Percentiles rank a stretch among this genome's conserved stretches.
phyloP scores from a whole-genome alignment of 805 yeast genomes.

The Kodamaea jinghongensis region DNA sequence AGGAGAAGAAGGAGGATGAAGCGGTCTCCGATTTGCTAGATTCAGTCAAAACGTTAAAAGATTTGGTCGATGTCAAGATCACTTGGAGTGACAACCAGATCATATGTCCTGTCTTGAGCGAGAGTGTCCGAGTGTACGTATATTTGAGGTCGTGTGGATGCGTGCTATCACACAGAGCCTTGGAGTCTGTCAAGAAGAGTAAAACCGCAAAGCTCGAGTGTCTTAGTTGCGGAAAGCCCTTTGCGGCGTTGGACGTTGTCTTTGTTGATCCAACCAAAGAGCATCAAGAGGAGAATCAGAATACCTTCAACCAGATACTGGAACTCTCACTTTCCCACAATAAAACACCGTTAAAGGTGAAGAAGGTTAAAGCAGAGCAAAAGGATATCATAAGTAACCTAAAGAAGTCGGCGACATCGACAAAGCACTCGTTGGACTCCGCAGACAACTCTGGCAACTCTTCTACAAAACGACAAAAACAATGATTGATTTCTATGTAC shows the following conservation, averaged over 20 bases:
- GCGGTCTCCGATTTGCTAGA: background rate
- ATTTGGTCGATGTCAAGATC: constrained; percentile 24
- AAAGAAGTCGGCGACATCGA: too few species aligned
- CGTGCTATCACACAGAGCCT: constrained; percentile 25
- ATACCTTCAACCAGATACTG: background rate
- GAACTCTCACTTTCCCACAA: background rate
- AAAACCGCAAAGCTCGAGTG: constrained; percentile 20
- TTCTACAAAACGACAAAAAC: too few species aligned
- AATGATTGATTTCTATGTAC: too few species aligned
- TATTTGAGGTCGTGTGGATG: constrained; percentile 42
- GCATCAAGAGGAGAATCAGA: constrained; percentile 1
- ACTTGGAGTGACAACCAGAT: constrained; percentile 19
- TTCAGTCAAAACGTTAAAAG: constrained; percentile 21
- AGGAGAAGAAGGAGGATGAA: background rate
- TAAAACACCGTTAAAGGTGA: background rate
- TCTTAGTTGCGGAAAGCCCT: constrained; percentile 29
- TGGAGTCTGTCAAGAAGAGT: constrained; percentile 3
- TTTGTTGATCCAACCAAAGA: constrained; percentile 23
- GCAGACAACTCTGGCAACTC: too few species aligned
- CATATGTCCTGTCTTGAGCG: constrained; percentile 28
- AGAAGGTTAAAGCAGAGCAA: too few species aligned
- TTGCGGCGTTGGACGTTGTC: constrained; percentile 31
- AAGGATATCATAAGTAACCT: too few species aligned
- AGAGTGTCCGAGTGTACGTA: constrained; percentile 16
- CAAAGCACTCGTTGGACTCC: too few species aligned